These are phyloP conservation scores for Triadica sebifera DNA, from an alignment of 345 rosid species.

Conservation along the genomic window DNA sequence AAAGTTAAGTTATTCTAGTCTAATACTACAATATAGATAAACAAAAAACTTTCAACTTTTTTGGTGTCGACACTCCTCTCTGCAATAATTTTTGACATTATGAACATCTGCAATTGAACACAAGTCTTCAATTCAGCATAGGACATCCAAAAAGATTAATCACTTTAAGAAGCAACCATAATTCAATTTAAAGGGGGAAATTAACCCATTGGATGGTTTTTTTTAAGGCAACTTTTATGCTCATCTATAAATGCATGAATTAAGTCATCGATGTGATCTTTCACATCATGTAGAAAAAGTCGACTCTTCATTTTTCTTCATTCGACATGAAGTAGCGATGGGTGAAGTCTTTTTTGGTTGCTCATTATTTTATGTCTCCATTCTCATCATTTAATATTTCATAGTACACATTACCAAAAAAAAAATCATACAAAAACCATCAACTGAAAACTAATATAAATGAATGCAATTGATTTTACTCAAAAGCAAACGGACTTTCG, in stretches of 20 bases:
- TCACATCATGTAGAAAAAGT: constrained; percentile 74
- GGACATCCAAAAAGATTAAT: not conserved
- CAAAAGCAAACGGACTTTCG: too few relatives aligned
- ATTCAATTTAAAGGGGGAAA: not conserved
- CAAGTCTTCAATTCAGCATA: constrained; percentile 8
- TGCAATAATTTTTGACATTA: constrained; percentile 70
- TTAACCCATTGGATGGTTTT: constrained; percentile 73
- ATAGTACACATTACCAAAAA: too few relatives aligned
- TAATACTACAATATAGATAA: constrained; percentile 43
- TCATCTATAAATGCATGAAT: constrained; percentile 82
- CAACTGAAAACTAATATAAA: too few relatives aligned
- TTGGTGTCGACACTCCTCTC: constrained; percentile 55
- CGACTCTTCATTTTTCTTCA: constrained; percentile 65
- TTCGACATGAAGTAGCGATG: constrained; percentile 57
- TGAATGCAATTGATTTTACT: too few relatives aligned
- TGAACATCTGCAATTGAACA: constrained; percentile 42
- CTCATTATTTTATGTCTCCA: constrained; percentile 7
- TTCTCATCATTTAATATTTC: not conserved
- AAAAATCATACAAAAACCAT: too few relatives aligned
- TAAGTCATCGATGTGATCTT: constrained; percentile 86
- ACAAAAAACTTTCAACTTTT: constrained; percentile 60
- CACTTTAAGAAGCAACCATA: not conserved
- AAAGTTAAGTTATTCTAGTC: not conserved
- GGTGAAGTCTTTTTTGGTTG: constrained; percentile 16
- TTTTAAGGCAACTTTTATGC: constrained; percentile 70